Evolutionary conservation across 495 filamentous ascomycete genomes (phyloP), one percentile per base, ranked within the genome.

Genomic region (Penicillium turbatum): DNA sequence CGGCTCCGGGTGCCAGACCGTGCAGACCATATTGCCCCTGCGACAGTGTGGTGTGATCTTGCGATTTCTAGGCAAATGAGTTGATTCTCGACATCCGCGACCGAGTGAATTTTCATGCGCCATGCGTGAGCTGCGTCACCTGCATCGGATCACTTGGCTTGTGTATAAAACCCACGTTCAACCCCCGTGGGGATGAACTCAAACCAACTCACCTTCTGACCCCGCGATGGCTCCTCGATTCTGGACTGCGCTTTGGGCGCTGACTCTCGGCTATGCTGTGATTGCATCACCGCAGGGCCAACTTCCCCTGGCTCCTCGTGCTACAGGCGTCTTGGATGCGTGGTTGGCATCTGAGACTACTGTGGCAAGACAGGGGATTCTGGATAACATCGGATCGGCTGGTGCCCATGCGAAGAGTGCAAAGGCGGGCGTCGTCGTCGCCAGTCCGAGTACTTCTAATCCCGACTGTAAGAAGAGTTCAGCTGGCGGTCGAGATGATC

Each of bases 371-470:
- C 51, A 69, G 8, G 73, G 76, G 16, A 70, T 87, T 6, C 71
- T 83, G 48, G 69, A 76, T 62, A 87, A 87, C 46, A 85, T 87
- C 50, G 84, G 84, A 3, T 57, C 79, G 2, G 55, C 42, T 50
- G 83, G 84, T 17, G 75, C 68, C 11, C 65, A 73, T 62, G 74
- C 74, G 12, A 48, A 53, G 7, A 73, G 73, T 32, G 82, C 71
- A 5, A 64, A 69, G 35, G 29, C 75, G 0, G 85, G 85, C 12
- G 70, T 80, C 15, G 79, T 87, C 13, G 71, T 88, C 64, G 85
- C 85, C 15, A 81, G 76, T 52, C 85, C 85, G 2, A 81, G 77
- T 59, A 82, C 71, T n/a, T 48, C 50, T 6, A 66, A 72, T 36
- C 85, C 85, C 2, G 74, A 86, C 61, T 88, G 83, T 86, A 68